Percentiles rank a stretch among this genome's conserved stretches.
These are phyloP conservation scores for Neocallimastix lanati DNA, from an alignment of 192 early-diverging fungal species.

Conservation along the genomic window DNA sequence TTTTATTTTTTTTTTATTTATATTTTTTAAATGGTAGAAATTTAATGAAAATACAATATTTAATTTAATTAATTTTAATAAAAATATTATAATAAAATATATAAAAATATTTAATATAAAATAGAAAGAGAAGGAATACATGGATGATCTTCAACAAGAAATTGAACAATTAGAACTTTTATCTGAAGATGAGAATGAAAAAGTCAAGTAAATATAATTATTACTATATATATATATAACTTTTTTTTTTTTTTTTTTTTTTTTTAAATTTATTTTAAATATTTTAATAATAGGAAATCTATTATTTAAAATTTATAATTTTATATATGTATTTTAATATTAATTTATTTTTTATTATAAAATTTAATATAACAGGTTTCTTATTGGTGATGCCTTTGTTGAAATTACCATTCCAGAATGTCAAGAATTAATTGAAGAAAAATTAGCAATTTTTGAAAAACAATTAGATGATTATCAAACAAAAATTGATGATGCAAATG, in stretches of 20 bases:
- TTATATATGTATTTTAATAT: not conserved
- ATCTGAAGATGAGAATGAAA: constrained; percentile 85
- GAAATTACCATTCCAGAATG: constrained; percentile 49
- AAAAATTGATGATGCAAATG: constrained; percentile 40
- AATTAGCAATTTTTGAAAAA: constrained; percentile 31
- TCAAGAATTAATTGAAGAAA: constrained; percentile 47
- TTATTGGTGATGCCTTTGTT: constrained; percentile 80
- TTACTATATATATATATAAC: not conserved
- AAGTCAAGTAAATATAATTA: constrained; percentile 32
- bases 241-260: not conserved
- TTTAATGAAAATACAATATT: too few species aligned
- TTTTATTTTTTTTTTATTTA: not conserved
- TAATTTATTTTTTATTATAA: not conserved
- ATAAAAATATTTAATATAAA: too few species aligned
- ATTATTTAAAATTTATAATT: too few species aligned
- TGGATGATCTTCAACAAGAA: constrained; percentile 83
- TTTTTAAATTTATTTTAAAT: not conserved
- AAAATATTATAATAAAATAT: not conserved
- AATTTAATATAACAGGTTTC: constrained; percentile 23
- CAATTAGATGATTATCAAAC: constrained; percentile 41
- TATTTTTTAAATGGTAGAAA: not conserved
- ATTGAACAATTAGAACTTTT: constrained; percentile 49
- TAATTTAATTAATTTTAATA: constrained; percentile 4
- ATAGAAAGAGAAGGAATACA: constrained; percentile 72
- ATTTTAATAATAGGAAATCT: too few species aligned